Conservation (phyloP, 2,329 filamentous ascomycete species). For the Pseudopyrenochaeta lycopersici region DNA sequence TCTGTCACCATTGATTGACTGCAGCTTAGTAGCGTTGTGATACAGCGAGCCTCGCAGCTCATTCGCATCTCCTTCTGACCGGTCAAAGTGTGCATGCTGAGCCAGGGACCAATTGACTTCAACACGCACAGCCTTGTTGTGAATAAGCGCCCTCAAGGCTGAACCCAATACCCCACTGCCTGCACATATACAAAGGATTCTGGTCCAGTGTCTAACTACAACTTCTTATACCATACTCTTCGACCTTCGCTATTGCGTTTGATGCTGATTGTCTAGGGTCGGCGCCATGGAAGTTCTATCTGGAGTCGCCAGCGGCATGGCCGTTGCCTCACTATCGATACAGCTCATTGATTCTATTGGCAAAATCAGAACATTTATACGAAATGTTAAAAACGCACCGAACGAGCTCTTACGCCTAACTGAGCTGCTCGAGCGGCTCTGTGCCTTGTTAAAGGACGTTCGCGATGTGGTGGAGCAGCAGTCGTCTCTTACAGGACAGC, state of each 20-base stretch:
- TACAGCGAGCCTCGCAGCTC: not conserved
- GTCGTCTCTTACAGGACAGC: constrained; percentile 4
- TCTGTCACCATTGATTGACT: no score
- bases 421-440: constrained; percentile 12
- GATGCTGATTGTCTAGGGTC: not conserved
- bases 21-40: no score
- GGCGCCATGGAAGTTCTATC: constrained; percentile 23
- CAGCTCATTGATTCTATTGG: constrained; percentile 21
- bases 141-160: not conserved
- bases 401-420: constrained; percentile 18
- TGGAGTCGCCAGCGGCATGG: constrained; percentile 22
- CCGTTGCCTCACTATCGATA: constrained; percentile 20
- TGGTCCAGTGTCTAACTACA: not conserved
- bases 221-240: not conserved
- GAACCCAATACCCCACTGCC: not conserved
- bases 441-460: constrained; percentile 8
- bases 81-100: not conserved
- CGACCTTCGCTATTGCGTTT: not conserved
- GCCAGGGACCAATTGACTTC: not conserved
- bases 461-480: constrained; percentile 8
- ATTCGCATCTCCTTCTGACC: constrained; percentile 1
- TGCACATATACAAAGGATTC: not conserved
- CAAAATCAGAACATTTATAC: constrained; percentile 13
- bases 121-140: not conserved
- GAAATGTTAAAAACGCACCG: constrained; percentile 16